These are phyloP conservation scores for Actinomortierella ambigua DNA, from an alignment of 371 early-diverging fungal genomes.

Conservation along the genomic window DNA sequence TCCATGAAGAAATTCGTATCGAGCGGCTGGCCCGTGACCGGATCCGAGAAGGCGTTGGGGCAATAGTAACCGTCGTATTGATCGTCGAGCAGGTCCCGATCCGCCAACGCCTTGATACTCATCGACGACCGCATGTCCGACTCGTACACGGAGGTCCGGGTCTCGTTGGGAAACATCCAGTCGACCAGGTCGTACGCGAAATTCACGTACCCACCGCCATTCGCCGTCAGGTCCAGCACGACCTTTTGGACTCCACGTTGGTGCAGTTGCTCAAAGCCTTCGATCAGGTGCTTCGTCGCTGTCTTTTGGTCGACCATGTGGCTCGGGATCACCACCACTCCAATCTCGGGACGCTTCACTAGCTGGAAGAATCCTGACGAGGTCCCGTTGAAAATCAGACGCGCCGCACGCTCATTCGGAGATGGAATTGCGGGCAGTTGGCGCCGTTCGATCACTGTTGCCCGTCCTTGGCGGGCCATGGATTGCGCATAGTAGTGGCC, in stretches of 20 bases:
- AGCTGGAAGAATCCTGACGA: conserved; percentile 31
- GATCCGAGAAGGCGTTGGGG: conserved; percentile 26
- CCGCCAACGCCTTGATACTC: conserved; percentile 34
- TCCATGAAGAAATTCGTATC: conserved; percentile 27
- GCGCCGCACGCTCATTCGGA: conserved; percentile 1
- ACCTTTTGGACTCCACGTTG: conserved; percentile 22
- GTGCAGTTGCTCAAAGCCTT: conserved; percentile 14
- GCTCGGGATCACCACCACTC: conserved; percentile 32
- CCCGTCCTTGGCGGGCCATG: too few species aligned
- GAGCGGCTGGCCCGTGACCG: conserved; percentile 1
- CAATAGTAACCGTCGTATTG: conserved; percentile 25
- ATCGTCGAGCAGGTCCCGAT: conserved; percentile 12
- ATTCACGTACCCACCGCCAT: conserved; percentile 40
- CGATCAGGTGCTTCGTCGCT: conserved; percentile 5
- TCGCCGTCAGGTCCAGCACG: conserved; percentile 29
- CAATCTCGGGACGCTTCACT: conserved; percentile 16
- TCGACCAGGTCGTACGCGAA: conserved; percentile 43
- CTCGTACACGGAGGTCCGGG: conserved; percentile 23
- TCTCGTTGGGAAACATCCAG: conserved; percentile 32
- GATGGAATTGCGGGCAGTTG: conserved; percentile 13
- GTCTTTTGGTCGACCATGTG: conserved; percentile 22
- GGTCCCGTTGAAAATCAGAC: conserved; percentile 19
- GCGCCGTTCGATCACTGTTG: background rate
- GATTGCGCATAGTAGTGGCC: too few species aligned
- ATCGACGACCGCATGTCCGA: conserved; percentile 31